Conservation (phyloP, 2,329 filamentous ascomycete genomes). For the Diaporthe australafricana region DNA sequence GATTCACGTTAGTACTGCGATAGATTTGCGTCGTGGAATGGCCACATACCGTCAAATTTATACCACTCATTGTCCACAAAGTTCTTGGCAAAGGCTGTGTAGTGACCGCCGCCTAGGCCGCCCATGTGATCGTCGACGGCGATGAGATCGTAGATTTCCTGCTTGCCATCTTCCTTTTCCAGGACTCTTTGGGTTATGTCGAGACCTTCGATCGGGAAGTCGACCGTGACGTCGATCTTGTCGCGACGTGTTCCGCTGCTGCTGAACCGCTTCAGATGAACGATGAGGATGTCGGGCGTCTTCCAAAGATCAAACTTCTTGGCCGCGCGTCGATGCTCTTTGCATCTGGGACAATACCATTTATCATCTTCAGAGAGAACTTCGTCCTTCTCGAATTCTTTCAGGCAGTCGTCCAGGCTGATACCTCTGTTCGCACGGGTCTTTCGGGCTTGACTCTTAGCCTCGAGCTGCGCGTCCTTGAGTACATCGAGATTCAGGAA, state of each 20-base stretch:
- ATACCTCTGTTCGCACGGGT: slow-evolving; percentile 80
- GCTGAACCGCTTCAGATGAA: slow-evolving; percentile 96
- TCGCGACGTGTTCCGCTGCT: slow-evolving; percentile 84
- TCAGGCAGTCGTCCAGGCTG: slow-evolving; percentile 88
- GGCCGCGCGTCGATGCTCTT: slow-evolving; percentile 89
- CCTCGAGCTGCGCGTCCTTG: slow-evolving; percentile 73
- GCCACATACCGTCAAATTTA: slow-evolving; percentile 87
- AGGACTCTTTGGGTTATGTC: slow-evolving; percentile 86
- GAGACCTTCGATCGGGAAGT: slow-evolving; percentile 90
- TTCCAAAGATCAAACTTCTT: slow-evolving; percentile 99
- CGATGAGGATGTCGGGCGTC: slow-evolving; percentile 91
- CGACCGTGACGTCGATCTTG: slow-evolving; percentile 90
- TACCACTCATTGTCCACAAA: slow-evolving; percentile 93
- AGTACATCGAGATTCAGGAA: slow-evolving; percentile 64
- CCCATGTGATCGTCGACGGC: slow-evolving; percentile 97
- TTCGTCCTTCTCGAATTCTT: slow-evolving; percentile 95
- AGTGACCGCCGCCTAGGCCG: slow-evolving; percentile 92
- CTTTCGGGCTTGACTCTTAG: slow-evolving; percentile 71
- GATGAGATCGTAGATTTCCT: slow-evolving; percentile 90
- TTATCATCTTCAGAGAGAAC: slow-evolving; percentile 94
- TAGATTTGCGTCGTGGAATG: neutral
- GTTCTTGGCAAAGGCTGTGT: slow-evolving; percentile 94
- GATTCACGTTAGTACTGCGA: neutral
- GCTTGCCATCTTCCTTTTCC: slow-evolving; percentile 82
- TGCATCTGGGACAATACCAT: slow-evolving; percentile 97